Percentiles rank a stretch among this genome's conserved stretches.
phyloP scores from a whole-genome alignment of 1,284 basidiomycete genomes.

The Pseudozyma thailandica region DNA sequence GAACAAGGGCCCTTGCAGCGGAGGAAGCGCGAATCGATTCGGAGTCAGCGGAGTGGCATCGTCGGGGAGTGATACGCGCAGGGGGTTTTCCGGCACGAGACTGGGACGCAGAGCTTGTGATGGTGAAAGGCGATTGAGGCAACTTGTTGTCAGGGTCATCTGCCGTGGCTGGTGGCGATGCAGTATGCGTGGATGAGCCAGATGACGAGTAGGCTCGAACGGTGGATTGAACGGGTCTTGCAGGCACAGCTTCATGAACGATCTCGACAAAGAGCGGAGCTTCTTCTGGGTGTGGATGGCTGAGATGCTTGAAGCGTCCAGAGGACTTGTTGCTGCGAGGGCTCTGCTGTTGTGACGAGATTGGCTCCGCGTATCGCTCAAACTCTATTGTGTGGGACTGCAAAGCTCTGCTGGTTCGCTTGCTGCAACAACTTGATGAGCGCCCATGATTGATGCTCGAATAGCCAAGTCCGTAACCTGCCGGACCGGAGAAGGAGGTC shows the following conservation, averaged over 20 bases:
- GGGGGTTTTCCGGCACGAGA: slow-evolving; percentile 3
- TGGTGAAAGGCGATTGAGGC: slow-evolving; percentile 25
- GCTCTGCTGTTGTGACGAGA: background rate
- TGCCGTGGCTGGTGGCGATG: background rate
- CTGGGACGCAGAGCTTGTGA: slow-evolving; percentile 6
- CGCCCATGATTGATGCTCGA: slow-evolving; percentile 41
- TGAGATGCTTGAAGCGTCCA: slow-evolving; percentile 18
- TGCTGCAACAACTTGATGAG: slow-evolving; percentile 12
- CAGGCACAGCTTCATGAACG: slow-evolving; percentile 6
- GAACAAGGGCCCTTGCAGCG: background rate
- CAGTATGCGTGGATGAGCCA: slow-evolving; percentile 2
- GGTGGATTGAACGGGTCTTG: slow-evolving; percentile 16
- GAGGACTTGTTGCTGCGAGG: background rate
- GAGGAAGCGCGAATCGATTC: background rate
- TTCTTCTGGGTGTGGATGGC: slow-evolving; percentile 9
- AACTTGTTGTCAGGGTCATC: slow-evolving; percentile 2
- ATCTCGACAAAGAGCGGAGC: slow-evolving; percentile 29
- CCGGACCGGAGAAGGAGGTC: slow-evolving; percentile 19
- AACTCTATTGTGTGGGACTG: slow-evolving; percentile 15
- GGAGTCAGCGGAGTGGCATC: slow-evolving; percentile 14
- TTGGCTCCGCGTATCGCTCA: slow-evolving; percentile 23
- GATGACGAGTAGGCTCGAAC: slow-evolving; percentile 15
- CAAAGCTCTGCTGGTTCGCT: slow-evolving; percentile 9
- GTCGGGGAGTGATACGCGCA: slow-evolving; percentile 4
- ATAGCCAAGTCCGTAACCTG: slow-evolving; percentile 39